Percentiles rank a stretch among this genome's conserved stretches.
Conservation (phyloP, 116 monocot species). For the Iris pallida region DNA sequence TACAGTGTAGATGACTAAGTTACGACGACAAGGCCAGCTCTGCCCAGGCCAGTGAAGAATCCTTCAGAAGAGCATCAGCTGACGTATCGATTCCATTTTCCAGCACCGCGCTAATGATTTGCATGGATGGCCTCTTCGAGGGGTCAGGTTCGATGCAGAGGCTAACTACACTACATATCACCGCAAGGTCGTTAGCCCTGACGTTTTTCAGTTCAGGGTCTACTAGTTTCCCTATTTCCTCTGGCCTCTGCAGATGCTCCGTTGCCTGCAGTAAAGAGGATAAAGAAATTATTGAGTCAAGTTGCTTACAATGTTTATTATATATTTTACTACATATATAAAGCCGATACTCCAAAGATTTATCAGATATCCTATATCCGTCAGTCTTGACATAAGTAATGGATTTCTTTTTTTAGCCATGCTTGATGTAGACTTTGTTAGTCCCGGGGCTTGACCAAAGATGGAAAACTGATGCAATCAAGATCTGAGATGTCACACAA, state of each 20-base stretch:
- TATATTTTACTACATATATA: too few species aligned
- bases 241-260: constrained; percentile 45
- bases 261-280: constrained; percentile 30
- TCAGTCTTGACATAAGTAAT: too few species aligned
- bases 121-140: constrained; percentile 67
- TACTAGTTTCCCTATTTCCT: constrained; percentile 44
- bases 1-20: constrained; percentile 6
- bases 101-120: constrained; percentile 42
- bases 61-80: constrained; percentile 37
- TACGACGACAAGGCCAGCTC: constrained; percentile 52
- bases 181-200: constrained; percentile 37
- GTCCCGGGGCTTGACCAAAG: too few species aligned
- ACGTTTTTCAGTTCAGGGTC: constrained; percentile 51
- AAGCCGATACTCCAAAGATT: too few species aligned
- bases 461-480: too few species aligned
- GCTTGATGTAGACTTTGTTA: too few species aligned
- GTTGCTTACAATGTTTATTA: too few species aligned
- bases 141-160: constrained; percentile 66
- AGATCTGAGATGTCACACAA: too few species aligned
- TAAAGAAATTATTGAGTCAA: background rate
- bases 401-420: too few species aligned
- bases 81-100: constrained; percentile 60
- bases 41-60: constrained; percentile 53
- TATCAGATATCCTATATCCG: too few species aligned
- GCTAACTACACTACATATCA: constrained; percentile 49